Conservation (phyloP, 768 basidiomycete genomes). For the Asterophora lycoperdoides region DNA sequence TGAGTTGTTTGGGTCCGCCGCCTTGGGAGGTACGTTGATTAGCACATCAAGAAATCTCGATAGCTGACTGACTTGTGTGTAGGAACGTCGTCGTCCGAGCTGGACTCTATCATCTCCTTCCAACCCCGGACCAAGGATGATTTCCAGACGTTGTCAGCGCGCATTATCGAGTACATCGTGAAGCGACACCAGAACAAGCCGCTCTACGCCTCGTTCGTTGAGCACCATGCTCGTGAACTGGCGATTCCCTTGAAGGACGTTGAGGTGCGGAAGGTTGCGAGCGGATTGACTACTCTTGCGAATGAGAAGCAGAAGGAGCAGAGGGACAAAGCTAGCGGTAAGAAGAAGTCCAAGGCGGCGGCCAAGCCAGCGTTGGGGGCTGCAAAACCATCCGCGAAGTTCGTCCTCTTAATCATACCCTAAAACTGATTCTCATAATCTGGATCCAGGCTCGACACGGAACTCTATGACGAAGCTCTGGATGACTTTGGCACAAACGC, state of each 20-base stretch:
- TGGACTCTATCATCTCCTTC: constrained; percentile 68
- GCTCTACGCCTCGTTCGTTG: constrained; percentile 78
- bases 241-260: constrained; percentile 79
- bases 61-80: neutral
- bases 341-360: constrained; percentile 77
- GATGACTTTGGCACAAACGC: constrained; percentile 78
- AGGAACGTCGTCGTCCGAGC: constrained; percentile 68
- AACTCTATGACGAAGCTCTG: constrained; percentile 79
- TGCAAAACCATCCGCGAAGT: constrained; percentile 64
- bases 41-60: neutral
- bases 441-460: constrained; percentile 65
- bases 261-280: constrained; percentile 88
- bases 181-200: constrained; percentile 80
- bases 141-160: constrained; percentile 67
- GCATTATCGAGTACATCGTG: constrained; percentile 71
- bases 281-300: constrained; percentile 77
- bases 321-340: constrained; percentile 79
- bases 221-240: constrained; percentile 75
- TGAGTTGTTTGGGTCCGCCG: constrained; percentile 71
- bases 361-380: constrained; percentile 76
- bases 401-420: constrained; percentile 19
- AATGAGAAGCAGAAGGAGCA: constrained; percentile 96
- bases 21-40: constrained; percentile 50
- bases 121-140: constrained; percentile 90
- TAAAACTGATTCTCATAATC: constrained; percentile 8